These are phyloP conservation scores for Cudoniella acicularis DNA, from an alignment of 495 filamentous ascomycete genomes.

Conservation along the genomic window DNA sequence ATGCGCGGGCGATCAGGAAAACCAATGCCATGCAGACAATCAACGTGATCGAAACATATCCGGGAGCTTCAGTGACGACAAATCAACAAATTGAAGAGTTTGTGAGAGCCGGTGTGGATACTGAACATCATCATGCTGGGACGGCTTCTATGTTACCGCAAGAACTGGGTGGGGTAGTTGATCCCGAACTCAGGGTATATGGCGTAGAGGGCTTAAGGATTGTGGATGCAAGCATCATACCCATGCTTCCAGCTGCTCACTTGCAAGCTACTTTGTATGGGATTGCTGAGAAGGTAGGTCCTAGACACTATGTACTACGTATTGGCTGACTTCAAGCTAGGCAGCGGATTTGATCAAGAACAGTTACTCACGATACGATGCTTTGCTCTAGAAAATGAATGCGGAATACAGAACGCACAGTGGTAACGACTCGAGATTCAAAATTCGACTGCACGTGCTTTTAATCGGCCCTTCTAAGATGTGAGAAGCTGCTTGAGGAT, in stretches of 20 bases:
- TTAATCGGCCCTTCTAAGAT: too few relatives aligned
- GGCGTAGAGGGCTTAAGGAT: constrained; percentile 38
- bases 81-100: background rate
- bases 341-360: too few relatives aligned
- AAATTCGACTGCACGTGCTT: too few relatives aligned
- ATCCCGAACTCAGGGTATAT: constrained; percentile 41
- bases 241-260: constrained; percentile 29
- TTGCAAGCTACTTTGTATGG: background rate
- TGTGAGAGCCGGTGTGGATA: background rate
- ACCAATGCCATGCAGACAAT: constrained; percentile 20
- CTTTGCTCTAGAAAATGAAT: too few relatives aligned
- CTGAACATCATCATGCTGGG: constrained; percentile 32
- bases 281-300: background rate
- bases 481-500: too few relatives aligned
- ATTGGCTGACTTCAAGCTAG: too few relatives aligned
- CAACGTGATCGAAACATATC: constrained; percentile 7
- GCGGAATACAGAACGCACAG: too few relatives aligned
- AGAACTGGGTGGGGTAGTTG: constrained; percentile 42
- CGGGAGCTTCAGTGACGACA: background rate
- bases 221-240: constrained; percentile 31
- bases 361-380: too few relatives aligned
- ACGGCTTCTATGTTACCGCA: constrained; percentile 51
- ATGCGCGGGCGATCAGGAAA: background rate
- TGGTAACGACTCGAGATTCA: too few relatives aligned
- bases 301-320: too few relatives aligned